A percentile compares a stretch with the other conserved stretches of the same genome.
These are phyloP conservation scores for Stagonosporopsis cucurbitacearum DNA, from an alignment of 2,329 filamentous ascomycete species.

Conservation along the genomic window DNA sequence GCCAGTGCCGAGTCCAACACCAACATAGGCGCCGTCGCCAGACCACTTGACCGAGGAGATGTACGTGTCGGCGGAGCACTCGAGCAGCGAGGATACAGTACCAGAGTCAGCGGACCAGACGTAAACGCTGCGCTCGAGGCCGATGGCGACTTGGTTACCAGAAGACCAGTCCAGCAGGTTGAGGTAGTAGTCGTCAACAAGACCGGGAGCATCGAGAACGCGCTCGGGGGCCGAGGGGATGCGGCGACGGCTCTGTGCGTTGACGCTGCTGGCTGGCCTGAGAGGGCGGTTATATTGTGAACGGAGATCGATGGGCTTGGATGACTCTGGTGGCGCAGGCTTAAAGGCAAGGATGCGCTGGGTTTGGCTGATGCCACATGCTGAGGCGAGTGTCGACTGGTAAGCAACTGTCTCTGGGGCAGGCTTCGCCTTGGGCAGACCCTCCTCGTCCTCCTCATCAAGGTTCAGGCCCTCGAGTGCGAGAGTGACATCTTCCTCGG, in stretches of 20 bases:
- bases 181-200: conserved; percentile 98
- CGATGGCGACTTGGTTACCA: conserved; percentile 96
- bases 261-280: conserved; percentile 73
- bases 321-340: conserved; percentile 96
- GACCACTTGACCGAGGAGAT: conserved; percentile 99
- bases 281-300: conserved; percentile 98
- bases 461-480: conserved; percentile 82
- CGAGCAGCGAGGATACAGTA: conserved; percentile 84
- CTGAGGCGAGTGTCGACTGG: conserved; percentile 86
- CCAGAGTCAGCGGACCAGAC: conserved; percentile 98
- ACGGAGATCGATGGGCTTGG: conserved; percentile 95
- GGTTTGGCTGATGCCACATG: conserved; percentile 91
- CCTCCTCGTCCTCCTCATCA: conserved; percentile 70
- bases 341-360: conserved; percentile 98
- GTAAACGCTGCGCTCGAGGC: conserved; percentile 94
- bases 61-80: conserved; percentile 89
- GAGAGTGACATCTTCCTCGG: conserved; percentile 74
- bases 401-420: conserved; percentile 90
- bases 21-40: conserved; percentile 93
- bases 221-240: conserved; percentile 95
- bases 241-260: conserved; percentile 87
- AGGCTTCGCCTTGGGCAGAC: conserved; percentile 72
- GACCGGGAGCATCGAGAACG: conserved; percentile 91
- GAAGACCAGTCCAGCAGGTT: conserved; percentile 99
- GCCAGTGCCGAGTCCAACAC: conserved; percentile 90